A percentile compares a stretch with the other conserved stretches of the same genome.
Conservation (phyloP, 306 rosid genomes). For the Lathyrus oleraceus region DNA sequence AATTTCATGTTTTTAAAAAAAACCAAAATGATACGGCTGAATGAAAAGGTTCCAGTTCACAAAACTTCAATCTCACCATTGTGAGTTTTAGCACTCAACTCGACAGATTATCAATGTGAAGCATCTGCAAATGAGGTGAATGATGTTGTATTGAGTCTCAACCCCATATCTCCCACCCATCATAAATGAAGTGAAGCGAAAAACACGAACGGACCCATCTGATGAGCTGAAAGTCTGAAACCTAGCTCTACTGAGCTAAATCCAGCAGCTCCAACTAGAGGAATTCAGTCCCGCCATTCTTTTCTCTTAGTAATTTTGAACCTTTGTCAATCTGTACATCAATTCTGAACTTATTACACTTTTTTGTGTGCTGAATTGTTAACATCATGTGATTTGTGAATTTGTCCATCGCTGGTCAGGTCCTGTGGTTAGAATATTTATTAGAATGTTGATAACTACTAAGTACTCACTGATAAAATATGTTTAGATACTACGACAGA, state of each 20-base stretch:
- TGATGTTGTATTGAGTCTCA: constrained; percentile 9
- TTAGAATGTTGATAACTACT: neutral
- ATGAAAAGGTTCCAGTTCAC: neutral
- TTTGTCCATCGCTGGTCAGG: neutral
- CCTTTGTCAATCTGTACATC: neutral
- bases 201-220: neutral
- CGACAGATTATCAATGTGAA: neutral
- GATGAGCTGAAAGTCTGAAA: constrained; percentile 2
- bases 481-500: neutral
- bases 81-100: neutral
- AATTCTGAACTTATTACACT: neutral
- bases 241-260: neutral
- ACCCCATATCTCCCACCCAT: neutral
- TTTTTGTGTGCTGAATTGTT: neutral
- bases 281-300: neutral
- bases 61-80: neutral
- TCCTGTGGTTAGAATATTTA: neutral
- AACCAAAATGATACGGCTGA: neutral
- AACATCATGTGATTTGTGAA: neutral
- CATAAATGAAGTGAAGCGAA: neutral
- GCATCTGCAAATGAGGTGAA: neutral
- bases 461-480: neutral
- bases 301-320: neutral
- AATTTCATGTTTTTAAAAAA: neutral
- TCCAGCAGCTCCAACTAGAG: neutral